Evolutionary conservation across 1,139 yeast species (phyloP), one percentile per base, ranked within the genome.

Genomic region (Williopsis jadinii): DNA sequence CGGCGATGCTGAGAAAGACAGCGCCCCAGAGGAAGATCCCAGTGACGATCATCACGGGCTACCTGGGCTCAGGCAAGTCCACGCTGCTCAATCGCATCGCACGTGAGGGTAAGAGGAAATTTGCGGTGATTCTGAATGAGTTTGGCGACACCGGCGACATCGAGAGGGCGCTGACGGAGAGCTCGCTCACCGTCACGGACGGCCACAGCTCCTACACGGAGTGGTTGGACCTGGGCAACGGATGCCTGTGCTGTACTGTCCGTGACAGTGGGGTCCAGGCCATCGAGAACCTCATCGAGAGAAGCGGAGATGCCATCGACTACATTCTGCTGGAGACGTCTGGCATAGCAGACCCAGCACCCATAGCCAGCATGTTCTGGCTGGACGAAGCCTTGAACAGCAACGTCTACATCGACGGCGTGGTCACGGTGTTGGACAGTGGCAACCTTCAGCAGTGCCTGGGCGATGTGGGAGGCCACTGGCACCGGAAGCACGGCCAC

Each of bases 321-420:
- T 85, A 92, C 56, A 88, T 92, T 27, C 62, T 92, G 27, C 66
- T 94, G 42, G 99, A 92, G 59, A 94, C 99, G 0, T 87, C 97
- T 0, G 99, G 99, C 0, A 72, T 94, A n/a, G 98, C 99, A 0
- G 97, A 92, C 58, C 98, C 98, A 0, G 97, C 84, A 0, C 97
- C 97, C 0, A 87, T 92, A 31, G 96, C 97, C 9, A 78, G 80
- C 51, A 92, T 92, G 96, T 92, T 92, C 62, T 92, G 98, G 98
- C 70, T 90, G 33, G 98, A 92, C 60, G 94, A 85, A 30, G 97
- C 92, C 0, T 67, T 92, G 42, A 73, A 82, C 11, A 81, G 95
- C 8, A 81, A 79, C 50, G 86, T 92, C 2, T 86, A 85, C 59
- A 82, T 92, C 35, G 98, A 92, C 62, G 96, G 97, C 0, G 88